Evolutionary conservation across 2,329 filamentous ascomycete genomes (phyloP).

Genomic region (Claviceps monticola): DNA sequence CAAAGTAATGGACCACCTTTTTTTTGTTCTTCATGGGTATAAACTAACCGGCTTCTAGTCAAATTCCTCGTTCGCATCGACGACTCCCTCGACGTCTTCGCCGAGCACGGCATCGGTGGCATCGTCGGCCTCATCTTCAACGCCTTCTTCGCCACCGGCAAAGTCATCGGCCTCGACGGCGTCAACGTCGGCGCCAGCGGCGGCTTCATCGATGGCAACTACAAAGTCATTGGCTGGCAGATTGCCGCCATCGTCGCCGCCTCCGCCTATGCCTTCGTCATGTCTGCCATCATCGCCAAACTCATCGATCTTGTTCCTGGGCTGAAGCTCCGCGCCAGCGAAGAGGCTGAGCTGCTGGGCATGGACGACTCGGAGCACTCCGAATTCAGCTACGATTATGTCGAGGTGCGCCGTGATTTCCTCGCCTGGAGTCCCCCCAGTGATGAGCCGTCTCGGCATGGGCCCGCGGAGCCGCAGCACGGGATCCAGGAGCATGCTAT

Average conservation of each 20-base stretch:
- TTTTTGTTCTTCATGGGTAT: too few relatives aligned
- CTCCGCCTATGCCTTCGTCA: constrained; percentile 55
- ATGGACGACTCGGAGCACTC: constrained; percentile 87
- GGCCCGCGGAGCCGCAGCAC: constrained; percentile 50
- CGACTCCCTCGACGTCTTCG: constrained; percentile 59
- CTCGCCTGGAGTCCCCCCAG: constrained; percentile 74
- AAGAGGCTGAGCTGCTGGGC: constrained; percentile 71
- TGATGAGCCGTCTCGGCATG: constrained; percentile 42
- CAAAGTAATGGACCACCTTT: rapidly evolving
- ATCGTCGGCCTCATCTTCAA: constrained; percentile 61
- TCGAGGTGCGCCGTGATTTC: constrained; percentile 79
- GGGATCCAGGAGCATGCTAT: constrained; percentile 53
- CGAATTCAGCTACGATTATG: constrained; percentile 83
- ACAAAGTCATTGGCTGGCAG: constrained; percentile 63
- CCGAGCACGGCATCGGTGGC: constrained; percentile 56
- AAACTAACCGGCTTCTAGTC: constrained; percentile 20
- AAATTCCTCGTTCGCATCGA: constrained; percentile 52
- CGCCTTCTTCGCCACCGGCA: constrained; percentile 54
- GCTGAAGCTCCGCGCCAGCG: constrained; percentile 63
- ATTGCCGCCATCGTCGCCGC: constrained; percentile 59
- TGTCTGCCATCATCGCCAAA: constrained; percentile 63
- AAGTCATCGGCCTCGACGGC: constrained; percentile 61
- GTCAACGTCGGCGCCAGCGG: constrained; percentile 56
- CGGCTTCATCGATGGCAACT: constrained; percentile 66
- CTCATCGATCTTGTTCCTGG: constrained; percentile 63